Evolutionary conservation across 257 asterid genomes (phyloP).

Genomic region (Henckelia pumila): DNA sequence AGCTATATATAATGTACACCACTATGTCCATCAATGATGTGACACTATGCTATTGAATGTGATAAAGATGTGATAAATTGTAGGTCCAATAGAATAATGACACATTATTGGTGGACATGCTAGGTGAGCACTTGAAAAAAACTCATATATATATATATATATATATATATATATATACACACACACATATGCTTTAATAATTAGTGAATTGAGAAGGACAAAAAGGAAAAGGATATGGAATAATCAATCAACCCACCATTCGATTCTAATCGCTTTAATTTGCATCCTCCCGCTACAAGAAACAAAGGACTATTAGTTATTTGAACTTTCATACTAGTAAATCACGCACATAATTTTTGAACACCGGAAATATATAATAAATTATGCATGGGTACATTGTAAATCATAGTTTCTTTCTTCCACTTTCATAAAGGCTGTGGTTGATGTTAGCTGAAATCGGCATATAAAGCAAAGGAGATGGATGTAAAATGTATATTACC

Average conservation of each 20-base stretch:
- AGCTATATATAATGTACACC: no score
- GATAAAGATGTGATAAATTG: no score
- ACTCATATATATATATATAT: no score
- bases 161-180: no score
- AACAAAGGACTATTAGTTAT: constrained; percentile 22
- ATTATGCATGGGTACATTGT: not conserved
- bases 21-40: no score
- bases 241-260: constrained; percentile 44
- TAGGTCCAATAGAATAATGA: no score
- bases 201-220: not conserved
- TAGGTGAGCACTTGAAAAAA: no score
- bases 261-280: constrained; percentile 41
- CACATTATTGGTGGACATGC: no score
- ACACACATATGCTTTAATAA: constrained; percentile 16
- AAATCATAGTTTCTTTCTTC: constrained; percentile 66
- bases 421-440: constrained; percentile 84
- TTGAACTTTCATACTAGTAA: not conserved
- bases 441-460: constrained; percentile 68
- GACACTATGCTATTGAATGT: no score
- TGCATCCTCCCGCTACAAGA: no score
- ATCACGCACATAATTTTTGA: not conserved
- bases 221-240: constrained; percentile 8
- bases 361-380: not conserved
- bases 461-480: constrained; percentile 10
- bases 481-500: constrained; percentile 8